These are phyloP conservation scores for Candida khao-thaluensis DNA, from an alignment of 805 yeast genomes.

Conservation along the genomic window DNA sequence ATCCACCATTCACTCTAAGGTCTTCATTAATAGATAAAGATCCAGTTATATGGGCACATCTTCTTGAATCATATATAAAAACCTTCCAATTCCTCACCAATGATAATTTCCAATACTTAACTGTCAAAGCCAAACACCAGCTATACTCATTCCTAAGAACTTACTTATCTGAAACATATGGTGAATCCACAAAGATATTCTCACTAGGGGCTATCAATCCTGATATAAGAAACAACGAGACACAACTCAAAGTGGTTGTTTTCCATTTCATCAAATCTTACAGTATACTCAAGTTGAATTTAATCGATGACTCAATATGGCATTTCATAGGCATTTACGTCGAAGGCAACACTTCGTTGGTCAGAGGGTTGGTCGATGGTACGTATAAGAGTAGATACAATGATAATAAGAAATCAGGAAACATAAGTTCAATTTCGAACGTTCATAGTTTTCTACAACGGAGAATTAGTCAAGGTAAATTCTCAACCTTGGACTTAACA, in stretches of 20 bases:
- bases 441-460: constrained; percentile 55
- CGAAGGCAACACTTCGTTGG: constrained; percentile 38
- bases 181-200: constrained; percentile 58
- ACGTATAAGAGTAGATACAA: constrained; percentile 46
- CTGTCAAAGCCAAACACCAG: constrained; percentile 58
- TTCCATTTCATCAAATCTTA: constrained; percentile 50
- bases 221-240: constrained; percentile 57
- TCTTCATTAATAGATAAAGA: constrained; percentile 79
- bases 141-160: constrained; percentile 54
- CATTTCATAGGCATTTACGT: constrained; percentile 57
- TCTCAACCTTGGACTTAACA: constrained; percentile 45
- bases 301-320: constrained; percentile 67
- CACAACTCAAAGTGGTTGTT: constrained; percentile 46
- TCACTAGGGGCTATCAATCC: constrained; percentile 73
- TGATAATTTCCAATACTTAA: constrained; percentile 36
- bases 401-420: constrained; percentile 50
- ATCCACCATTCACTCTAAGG: constrained; percentile 72
- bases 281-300: constrained; percentile 55
- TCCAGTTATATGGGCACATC: constrained; percentile 80
- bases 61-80: constrained; percentile 60
- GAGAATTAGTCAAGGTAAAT: constrained; percentile 47
- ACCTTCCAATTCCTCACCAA: constrained; percentile 49
- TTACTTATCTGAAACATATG: constrained; percentile 59
- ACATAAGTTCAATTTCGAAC: constrained; percentile 41
- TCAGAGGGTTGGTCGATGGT: constrained; percentile 58